phyloP scores from a whole-genome alignment of 306 rosid species.

The Begonia loranthoides region DNA sequence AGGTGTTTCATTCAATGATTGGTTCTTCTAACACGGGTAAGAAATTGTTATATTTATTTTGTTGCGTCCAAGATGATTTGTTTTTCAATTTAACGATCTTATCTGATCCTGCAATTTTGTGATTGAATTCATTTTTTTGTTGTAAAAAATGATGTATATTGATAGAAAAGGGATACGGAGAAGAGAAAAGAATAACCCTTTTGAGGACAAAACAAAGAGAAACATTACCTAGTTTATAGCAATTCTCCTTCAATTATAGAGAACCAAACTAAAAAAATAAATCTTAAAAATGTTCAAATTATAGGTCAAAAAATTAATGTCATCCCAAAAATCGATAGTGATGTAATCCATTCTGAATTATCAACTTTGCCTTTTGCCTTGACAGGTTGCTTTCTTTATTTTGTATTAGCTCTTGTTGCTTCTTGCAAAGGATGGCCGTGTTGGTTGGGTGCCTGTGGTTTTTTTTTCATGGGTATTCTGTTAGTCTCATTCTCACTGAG shows the following conservation, averaged over 20 bases:
- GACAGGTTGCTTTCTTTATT: constrained; percentile 67
- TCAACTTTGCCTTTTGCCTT: constrained; percentile 9
- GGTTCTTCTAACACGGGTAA: constrained; percentile 84
- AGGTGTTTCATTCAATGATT: constrained; percentile 92
- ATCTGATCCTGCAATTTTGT: not conserved
- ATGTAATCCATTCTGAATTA: too few relatives aligned
- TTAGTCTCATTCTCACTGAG: constrained; percentile 5
- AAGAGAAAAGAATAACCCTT: not conserved
- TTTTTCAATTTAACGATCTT: constrained; percentile 1
- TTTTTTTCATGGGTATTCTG: constrained; percentile 72
- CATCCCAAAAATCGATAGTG: too few relatives aligned
- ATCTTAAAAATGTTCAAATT: too few relatives aligned
- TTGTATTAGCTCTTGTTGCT: constrained; percentile 47
- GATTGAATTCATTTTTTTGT: not conserved
- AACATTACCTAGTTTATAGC: too few relatives aligned
- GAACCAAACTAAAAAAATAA: too few relatives aligned
- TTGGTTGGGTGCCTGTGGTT: constrained; percentile 85
- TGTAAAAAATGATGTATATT: too few relatives aligned
- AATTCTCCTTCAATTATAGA: too few relatives aligned
- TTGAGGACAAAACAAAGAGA: too few relatives aligned
- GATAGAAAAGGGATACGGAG: not conserved
- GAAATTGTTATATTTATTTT: constrained; percentile 19
- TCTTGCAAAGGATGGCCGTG: constrained; percentile 72
- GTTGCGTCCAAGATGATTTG: constrained; percentile 5
- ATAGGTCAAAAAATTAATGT: too few relatives aligned